Evolutionary conservation across 164 flowering plant species (phyloP), one percentile per base, ranked within the genome.

Genomic region (Chimonanthus praecox): DNA sequence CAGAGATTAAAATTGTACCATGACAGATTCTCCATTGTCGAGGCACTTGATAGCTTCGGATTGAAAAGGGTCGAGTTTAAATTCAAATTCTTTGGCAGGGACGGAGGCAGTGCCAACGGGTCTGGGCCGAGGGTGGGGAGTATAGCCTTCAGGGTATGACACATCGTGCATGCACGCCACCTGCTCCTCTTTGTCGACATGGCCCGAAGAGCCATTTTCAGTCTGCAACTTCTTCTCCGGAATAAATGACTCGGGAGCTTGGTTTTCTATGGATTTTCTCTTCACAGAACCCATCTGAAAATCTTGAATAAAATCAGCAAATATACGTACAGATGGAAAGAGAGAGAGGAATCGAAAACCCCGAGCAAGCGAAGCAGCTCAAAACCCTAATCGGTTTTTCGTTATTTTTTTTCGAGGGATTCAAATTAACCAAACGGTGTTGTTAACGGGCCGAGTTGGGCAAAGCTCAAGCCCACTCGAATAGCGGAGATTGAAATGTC

Each of bases 51-150:
- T 90, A 20, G 99, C 92, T 80, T 92, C 97, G 3, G 87, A 80
- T 81, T 96, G 99, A 73, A 96, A 96, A 47, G 97, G 97, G 78
- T 96, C 98, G 33, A 96, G 92, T 13, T 80, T 64, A 73, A 96
- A 96, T 0, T 89, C 89, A 72, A 86, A 96, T 58, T 87, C 91
- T 78, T 89, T 96, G 0, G 97, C 98, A 1, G 99, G 99, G 64
- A 77, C 81, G 3, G 75, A 50, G 0, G n/a, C 21, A 5, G 47
- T 20, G 3, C 16, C 48, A 18, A 13, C 9, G 18, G 68, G 47
- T 20, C 8, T 72, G 47, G 7, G 69, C 20, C 1, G 78, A 13
- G 21, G 77, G 7, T 73, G 72, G 51, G 83, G 84, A 48, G 74
- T 76, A 72, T 84, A 95, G 8, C 83, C 84, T 13, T 84, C 88